Conservation (phyloP, 345 rosid species). For the Euphorbia lathyris region DNA sequence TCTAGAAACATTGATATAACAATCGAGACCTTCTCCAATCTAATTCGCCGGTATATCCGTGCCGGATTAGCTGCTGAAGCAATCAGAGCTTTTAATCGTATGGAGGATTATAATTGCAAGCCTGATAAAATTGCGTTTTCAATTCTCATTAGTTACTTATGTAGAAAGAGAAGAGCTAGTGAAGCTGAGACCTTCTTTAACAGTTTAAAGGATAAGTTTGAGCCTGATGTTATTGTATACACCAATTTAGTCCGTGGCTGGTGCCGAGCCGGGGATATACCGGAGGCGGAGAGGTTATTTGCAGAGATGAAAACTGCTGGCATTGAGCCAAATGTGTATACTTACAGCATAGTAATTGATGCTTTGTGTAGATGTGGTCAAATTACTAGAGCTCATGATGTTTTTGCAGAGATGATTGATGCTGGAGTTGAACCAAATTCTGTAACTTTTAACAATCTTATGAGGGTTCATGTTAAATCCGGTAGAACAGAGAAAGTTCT, state of each 20-base stretch:
- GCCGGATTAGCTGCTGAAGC: constrained; percentile 89
- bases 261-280: constrained; percentile 67
- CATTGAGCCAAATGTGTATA: constrained; percentile 74
- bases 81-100: constrained; percentile 71
- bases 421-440: constrained; percentile 68
- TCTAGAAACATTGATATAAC: constrained; percentile 48
- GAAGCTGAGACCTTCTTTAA: constrained; percentile 85
- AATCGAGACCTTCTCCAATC: constrained; percentile 56
- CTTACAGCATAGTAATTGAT: constrained; percentile 81
- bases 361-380: constrained; percentile 80
- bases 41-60: constrained; percentile 76
- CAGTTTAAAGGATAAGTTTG: constrained; percentile 53
- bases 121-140: constrained; percentile 81
- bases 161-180: constrained; percentile 59
- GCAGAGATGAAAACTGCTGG: constrained; percentile 74
- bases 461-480: constrained; percentile 86
- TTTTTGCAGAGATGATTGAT: constrained; percentile 83
- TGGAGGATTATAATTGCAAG: constrained; percentile 82
- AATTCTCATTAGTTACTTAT: constrained; percentile 55
- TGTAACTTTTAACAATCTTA: constrained; percentile 75
- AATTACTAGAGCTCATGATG: constrained; percentile 82
- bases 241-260: constrained; percentile 82
- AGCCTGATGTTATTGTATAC: constrained; percentile 69
- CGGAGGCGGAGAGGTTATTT: constrained; percentile 72
- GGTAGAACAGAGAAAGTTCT: constrained; percentile 84